Evolutionary conservation across 129 eudicot species (phyloP), one percentile per base, ranked within the genome.

Genomic region (Flaveria ramosissima): DNA sequence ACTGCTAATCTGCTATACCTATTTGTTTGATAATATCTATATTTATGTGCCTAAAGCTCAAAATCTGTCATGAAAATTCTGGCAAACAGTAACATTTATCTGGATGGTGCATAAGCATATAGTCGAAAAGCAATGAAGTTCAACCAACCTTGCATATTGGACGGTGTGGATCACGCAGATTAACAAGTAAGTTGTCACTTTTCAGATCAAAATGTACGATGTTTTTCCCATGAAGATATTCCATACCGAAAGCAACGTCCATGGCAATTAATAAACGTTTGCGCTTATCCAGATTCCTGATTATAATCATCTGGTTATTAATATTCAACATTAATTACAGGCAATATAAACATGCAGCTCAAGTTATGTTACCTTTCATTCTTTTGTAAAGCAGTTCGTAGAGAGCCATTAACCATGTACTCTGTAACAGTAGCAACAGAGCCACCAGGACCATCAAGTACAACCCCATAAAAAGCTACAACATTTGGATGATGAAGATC

Each of bases 231-330:
- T 93, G 98, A 82, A 93, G 88, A 77, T 93, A 93, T 75, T 93
- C 98, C 98, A 93, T 93, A 45, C 98, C 98, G 77, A 93, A 93
- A 62, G 98, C 98, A 47, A 87, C 97, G 85, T 93, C 98, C 98
- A 90, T 88, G 41, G 96, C 96, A 85, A 93, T 93, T 55, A 93
- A 60, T 16, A 90, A 83, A 43, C 97, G 91, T 84, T 93, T 93
- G 41, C 96, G 89, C 88, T 90, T 90, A 80, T 93, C 98, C 52
- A 93, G 86, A 81, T 69, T 88, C 90, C 98, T 93, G 70, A 66
- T 36, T 43, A 59, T 2, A 65, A 83, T 36, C 56, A 15, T 62
- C 17, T 32, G 27, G 23, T 61, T 32, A 20, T 61, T 72, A 76
- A 47, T 30, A 16, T 51, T 30, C 42, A 76, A 32, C 50, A 68